Evolutionary conservation across 2,329 filamentous ascomycete genomes (phyloP), one percentile per base, ranked within the genome.

Genomic region (Fusarium proliferatum): DNA sequence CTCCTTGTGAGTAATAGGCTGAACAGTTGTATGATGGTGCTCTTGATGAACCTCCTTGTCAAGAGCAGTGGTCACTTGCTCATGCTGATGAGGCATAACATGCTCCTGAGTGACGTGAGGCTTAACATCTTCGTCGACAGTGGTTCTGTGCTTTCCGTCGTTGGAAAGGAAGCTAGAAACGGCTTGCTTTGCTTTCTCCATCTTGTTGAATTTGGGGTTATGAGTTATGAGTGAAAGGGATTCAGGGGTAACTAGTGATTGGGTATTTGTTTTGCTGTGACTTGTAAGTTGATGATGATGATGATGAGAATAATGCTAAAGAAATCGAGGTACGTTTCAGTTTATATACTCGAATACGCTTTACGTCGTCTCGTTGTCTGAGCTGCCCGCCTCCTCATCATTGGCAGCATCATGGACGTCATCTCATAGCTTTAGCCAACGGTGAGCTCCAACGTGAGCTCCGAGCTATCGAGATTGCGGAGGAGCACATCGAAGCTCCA

Each of bases 21-120:
- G 92, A 2, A 93, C 83, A 1, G 89, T 90, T 52, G 90, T 92
- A 80, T 94, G 91, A 80, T 93, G 90, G 76, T 94, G 92, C 67
- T 93, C 89, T 79, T 93, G 91, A 78, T 94, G 91, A 8, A 93
- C 84, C 76, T 94, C 92, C 74, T 88, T 88, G 78, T 94, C 90
- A 33, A 93, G 81, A 11, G 90, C 91, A 3, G 88, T 91, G 26
- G 84, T 86, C 15, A 89, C 75, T n/a, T 91, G 82, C 77, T 93
- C 90, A 62, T 92, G 90, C 45, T 86, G 81, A n/a, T 88, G 86
- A 48, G 88, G 88, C 67, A 85, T 87, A 49, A 93, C 80, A 3
- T 86, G 85, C 81, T 93, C 91, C 23, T 92, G 85, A 9, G 86
- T 85, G 6, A 93, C 86, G 17, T 88, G 87, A 1, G 88, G 87